Evolutionary conservation across 2,329 filamentous ascomycete genomes (phyloP), one percentile per base, ranked within the genome.

Genomic region (Trichophyton simii): DNA sequence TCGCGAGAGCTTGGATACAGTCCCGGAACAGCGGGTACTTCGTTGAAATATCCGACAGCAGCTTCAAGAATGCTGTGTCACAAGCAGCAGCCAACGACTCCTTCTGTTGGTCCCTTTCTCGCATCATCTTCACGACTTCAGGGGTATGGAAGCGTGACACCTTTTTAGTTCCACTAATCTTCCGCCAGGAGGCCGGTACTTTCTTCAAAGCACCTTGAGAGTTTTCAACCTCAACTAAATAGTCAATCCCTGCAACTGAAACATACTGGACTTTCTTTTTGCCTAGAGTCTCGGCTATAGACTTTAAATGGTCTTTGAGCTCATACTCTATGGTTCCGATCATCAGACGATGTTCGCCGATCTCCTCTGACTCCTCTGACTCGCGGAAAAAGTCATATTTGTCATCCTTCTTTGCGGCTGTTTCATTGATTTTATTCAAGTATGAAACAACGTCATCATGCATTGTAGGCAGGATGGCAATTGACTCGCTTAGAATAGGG

Each of bases 381-480:
- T 96, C 90, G 4, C 87, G 84, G 72, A 99, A 96, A 78, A 99
- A 99, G 41, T 82, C 80, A 72, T 96, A 97, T 72, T 96, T 96
- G 79, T 99, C 91, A 69, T 97, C 87, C 25, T 83, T 84, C 57
- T 86, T 87, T 0, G 92, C 94, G 0, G 94, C 89, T 66, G 88
- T 82, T 36, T 86, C 79, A 68, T 95, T 95, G 74, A 99, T 94
- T 63, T 85, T 87, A 60, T 95, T 87, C 1, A 99, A 82, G 69
- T 89, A 91, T 0, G 79, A 79, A 18, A 88, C 79, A 3, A 97
- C 83, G 18, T 85, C 83, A 20, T 87, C 80, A 6, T 86, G 78
- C 58, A 97, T 95, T 11, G 79, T 81, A 0, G 94, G 92, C 4
- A 99, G 79, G 7, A 85, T 82, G 25, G 82, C 82, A 63, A 97